phyloP scores from a whole-genome alignment of 192 early-diverging fungal species.

The Geosiphon pyriformis region DNA sequence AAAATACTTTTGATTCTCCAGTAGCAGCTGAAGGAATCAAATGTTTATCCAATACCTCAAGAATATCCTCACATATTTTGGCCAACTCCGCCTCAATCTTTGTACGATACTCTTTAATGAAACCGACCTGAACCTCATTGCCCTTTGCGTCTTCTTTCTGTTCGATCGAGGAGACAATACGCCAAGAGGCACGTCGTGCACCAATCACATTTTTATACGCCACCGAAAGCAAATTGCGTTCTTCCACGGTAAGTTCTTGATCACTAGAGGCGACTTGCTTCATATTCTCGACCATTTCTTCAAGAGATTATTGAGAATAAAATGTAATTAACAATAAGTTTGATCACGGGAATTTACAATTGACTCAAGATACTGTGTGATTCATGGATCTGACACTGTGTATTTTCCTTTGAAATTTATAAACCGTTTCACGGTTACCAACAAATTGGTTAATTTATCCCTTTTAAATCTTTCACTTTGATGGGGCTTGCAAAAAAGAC shows the following conservation, averaged over 20 bases:
- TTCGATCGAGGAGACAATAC: constrained; percentile 99
- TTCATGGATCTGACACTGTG: no score
- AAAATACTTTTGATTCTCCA: constrained; percentile 99
- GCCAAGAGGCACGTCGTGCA: constrained; percentile 97
- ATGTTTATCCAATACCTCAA: constrained; percentile 83
- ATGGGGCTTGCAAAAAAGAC: no score
- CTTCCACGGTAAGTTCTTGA: constrained; percentile 91
- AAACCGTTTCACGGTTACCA: no score
- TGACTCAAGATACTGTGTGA: no score
- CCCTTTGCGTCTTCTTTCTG: constrained; percentile 97
- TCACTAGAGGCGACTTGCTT: constrained; percentile 57
- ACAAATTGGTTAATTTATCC: no score
- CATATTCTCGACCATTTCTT: constrained; percentile 80
- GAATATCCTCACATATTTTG: constrained; percentile 94
- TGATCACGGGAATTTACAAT: no score
- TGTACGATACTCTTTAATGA: constrained; percentile 90
- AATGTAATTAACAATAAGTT: no score
- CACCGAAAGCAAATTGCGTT: constrained; percentile 96
- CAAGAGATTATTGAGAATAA: no score
- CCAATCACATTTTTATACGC: constrained; percentile 99
- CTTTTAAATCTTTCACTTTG: no score
- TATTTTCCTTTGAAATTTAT: no score
- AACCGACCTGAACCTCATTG: constrained; percentile 81
- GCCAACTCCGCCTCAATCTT: constrained; percentile 95
- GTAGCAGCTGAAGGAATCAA: constrained; percentile 86